Evolutionary conservation across 1,139 yeast species (phyloP).

Genomic region (Candida glucosophila): DNA sequence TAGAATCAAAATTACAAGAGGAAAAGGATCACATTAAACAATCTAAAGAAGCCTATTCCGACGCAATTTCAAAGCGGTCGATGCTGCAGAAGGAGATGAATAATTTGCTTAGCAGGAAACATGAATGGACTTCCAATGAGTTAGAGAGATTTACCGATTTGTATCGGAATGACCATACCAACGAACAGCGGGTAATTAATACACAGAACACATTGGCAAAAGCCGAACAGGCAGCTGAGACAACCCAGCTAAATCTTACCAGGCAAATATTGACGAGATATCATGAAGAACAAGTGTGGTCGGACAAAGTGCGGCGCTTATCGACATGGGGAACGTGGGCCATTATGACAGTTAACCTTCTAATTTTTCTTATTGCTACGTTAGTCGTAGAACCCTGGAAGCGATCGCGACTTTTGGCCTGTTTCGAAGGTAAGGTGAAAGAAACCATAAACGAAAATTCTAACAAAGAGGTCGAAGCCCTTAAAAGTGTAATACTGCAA

Average conservation of each 20-base stretch:
- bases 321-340: constrained; percentile 97
- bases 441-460: too few species aligned
- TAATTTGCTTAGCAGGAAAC: constrained; percentile 79
- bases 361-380: constrained; percentile 74
- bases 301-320: constrained; percentile 87
- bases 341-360: constrained; percentile 78
- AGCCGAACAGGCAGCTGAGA: constrained; percentile 62
- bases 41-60: constrained; percentile 47
- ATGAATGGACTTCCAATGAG: constrained; percentile 70
- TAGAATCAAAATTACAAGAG: constrained; percentile 40
- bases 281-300: constrained; percentile 97
- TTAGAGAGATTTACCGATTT: constrained; percentile 76
- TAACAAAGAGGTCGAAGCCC: too few species aligned
- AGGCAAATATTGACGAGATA: constrained; percentile 79
- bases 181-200: constrained; percentile 52
- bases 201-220: constrained; percentile 43
- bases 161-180: constrained; percentile 72
- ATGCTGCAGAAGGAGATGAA: constrained; percentile 79
- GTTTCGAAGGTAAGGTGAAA: constrained; percentile 76
- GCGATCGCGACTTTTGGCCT: constrained; percentile 64
- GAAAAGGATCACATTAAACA: constrained; percentile 41
- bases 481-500: too few species aligned
- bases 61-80: constrained; percentile 59
- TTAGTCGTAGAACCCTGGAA: constrained; percentile 93
- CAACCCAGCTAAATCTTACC: constrained; percentile 59